A percentile compares a stretch with the other conserved stretches of the same genome.
These are phyloP conservation scores for Reticulascus tulasneorum DNA, from an alignment of 2,329 filamentous ascomycete species.

Conservation along the genomic window DNA sequence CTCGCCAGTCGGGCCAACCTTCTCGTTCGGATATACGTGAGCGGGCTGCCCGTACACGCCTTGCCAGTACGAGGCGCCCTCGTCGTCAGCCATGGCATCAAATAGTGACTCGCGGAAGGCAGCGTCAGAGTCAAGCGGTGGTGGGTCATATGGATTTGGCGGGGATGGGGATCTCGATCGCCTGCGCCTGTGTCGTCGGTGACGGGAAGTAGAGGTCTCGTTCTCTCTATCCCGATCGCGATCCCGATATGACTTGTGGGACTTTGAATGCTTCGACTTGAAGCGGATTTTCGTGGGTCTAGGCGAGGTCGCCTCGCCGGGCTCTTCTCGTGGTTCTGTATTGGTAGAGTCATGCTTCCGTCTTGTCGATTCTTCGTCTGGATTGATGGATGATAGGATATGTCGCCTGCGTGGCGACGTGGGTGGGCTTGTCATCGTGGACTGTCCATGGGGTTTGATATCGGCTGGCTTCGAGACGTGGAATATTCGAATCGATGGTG, in stretches of 20 bases:
- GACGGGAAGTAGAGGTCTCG: slow-evolving; percentile 13
- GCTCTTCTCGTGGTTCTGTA: slow-evolving; percentile 1
- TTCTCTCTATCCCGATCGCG: slow-evolving; percentile 22
- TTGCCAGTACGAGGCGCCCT: slow-evolving; percentile 94
- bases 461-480: too few species aligned
- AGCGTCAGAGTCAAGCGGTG: slow-evolving; percentile 59
- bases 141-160: slow-evolving; percentile 41
- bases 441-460: slow-evolving; percentile 22
- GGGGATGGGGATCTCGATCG: slow-evolving; percentile 41
- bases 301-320: slow-evolving; percentile 6
- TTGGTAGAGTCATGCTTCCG: slow-evolving; percentile 9
- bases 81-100: slow-evolving; percentile 94
- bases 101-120: slow-evolving; percentile 94
- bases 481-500: too few species aligned
- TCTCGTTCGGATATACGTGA: slow-evolving; percentile 64
- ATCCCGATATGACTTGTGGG: slow-evolving; percentile 15
- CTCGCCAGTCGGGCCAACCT: slow-evolving; percentile 42
- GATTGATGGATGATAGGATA: slow-evolving; percentile 47
- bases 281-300: slow-evolving; percentile 36
- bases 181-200: slow-evolving; percentile 25
- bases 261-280: slow-evolving; percentile 31
- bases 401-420: slow-evolving; percentile 39
- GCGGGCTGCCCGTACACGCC: slow-evolving; percentile 94
- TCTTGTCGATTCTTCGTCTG: slow-evolving; percentile 15
- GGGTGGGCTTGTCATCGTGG: slow-evolving; percentile 27